A percentile compares a stretch with the other conserved stretches of the same genome.
These are phyloP conservation scores for Raddia guianensis DNA, from an alignment of 176 grass and related monocot genomes.

Conservation along the genomic window DNA sequence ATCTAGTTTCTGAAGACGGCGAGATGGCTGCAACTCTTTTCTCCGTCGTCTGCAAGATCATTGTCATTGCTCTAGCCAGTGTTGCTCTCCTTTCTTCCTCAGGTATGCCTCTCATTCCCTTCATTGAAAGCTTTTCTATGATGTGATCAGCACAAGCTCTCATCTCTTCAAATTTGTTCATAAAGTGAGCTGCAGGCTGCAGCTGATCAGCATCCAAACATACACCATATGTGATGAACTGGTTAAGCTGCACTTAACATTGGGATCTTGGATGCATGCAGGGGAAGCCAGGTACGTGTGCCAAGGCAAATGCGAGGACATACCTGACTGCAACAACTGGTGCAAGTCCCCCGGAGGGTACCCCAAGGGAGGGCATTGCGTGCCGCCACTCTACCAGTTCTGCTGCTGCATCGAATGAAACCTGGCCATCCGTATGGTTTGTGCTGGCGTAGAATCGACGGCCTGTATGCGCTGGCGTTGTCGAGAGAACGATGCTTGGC, in stretches of 20 bases:
- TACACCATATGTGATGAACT: no score
- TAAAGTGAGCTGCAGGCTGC: no score
- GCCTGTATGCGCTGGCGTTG: neutral
- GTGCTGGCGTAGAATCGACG: neutral
- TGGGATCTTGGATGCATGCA: neutral
- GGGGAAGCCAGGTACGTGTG: slow-evolving; percentile 29
- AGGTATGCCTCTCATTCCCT: neutral
- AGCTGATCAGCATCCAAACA: no score
- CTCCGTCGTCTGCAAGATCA: slow-evolving; percentile 12
- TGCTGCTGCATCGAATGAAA: slow-evolving; percentile 40
- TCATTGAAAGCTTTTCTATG: neutral
- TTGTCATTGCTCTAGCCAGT: slow-evolving; percentile 10
- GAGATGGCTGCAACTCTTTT: slow-evolving; percentile 10
- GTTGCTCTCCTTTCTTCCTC: neutral
- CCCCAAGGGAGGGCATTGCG: slow-evolving; percentile 39
- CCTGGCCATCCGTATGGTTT: neutral
- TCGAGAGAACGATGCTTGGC: neutral
- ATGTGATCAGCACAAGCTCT: no score
- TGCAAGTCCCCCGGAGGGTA: slow-evolving; percentile 24
- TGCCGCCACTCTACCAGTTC: slow-evolving; percentile 40
- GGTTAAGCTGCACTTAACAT: neutral
- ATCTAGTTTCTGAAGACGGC: neutral
- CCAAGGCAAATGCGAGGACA: slow-evolving; percentile 39
- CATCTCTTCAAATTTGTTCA: no score
- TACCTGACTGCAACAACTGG: slow-evolving; percentile 30